phyloP scores from a whole-genome alignment of 2,329 filamentous ascomycete genomes.

The Ambrosiella cleistominuta region DNA sequence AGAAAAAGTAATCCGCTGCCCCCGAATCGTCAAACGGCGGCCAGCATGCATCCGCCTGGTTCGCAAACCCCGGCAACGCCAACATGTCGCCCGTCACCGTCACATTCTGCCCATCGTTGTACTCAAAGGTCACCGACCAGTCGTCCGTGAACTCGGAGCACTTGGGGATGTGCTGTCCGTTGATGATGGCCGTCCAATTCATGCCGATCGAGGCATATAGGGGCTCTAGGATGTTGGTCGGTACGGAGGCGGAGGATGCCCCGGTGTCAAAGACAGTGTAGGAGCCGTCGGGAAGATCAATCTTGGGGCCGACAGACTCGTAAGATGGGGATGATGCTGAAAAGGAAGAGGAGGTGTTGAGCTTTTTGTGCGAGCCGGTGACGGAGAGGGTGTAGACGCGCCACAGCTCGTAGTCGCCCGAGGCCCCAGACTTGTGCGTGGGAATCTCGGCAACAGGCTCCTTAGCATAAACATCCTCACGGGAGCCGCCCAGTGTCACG shows the following conservation, averaged over 20 bases:
- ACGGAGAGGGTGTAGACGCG: conserved; percentile 15
- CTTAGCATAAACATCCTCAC: conserved; percentile 18
- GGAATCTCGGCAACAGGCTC: conserved; percentile 16
- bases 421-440: background rate
- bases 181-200: conserved; percentile 20
- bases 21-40: conserved; percentile 20
- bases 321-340: conserved; percentile 13
- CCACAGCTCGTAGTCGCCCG: conserved; percentile 19
- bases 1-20: conserved; percentile 15
- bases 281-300: conserved; percentile 2
- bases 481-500: conserved; percentile 21
- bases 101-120: conserved; percentile 17
- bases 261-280: conserved; percentile 21
- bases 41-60: conserved; percentile 21
- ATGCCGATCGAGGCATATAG: conserved; percentile 21
- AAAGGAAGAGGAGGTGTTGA: conserved; percentile 2
- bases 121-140: conserved; percentile 20
- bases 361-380: conserved; percentile 11
- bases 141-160: conserved; percentile 22
- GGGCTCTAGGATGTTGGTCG: conserved; percentile 15
- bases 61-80: conserved; percentile 19
- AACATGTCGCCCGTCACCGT: conserved; percentile 21
- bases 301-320: conserved; percentile 12
- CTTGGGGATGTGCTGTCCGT: conserved; percentile 17
- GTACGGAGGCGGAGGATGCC: conserved; percentile 17